Conservation (phyloP, 2,329 filamentous ascomycete species). For the Cladosporium oxysporum region DNA sequence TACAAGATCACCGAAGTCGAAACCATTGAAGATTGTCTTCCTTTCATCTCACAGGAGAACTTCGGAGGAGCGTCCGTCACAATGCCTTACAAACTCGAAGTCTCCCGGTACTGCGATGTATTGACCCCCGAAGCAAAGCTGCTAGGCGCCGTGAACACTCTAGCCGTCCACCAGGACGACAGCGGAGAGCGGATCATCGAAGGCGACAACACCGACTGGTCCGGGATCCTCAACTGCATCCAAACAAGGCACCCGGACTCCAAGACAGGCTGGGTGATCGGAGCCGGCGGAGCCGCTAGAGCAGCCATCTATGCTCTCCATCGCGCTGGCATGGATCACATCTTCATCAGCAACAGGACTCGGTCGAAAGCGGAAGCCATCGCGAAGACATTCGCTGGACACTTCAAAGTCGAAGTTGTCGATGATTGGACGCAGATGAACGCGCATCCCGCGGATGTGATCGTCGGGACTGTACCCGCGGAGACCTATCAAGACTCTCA, state of each 20-base stretch:
- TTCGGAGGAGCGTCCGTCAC: constrained; percentile 8
- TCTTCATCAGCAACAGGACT: constrained; percentile 9
- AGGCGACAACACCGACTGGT: constrained; percentile 17
- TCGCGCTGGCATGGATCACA: background rate
- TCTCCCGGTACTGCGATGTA: background rate
- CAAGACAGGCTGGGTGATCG: background rate
- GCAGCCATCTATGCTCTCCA: constrained; percentile 8
- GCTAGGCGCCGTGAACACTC: background rate
- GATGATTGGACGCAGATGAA: background rate
- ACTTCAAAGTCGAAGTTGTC: background rate
- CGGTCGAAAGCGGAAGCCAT: background rate
- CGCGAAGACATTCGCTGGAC: background rate
- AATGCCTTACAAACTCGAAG: constrained; percentile 7
- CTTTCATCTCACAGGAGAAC: background rate
- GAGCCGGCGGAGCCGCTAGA: background rate
- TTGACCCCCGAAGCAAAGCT: background rate
- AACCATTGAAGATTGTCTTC: background rate
- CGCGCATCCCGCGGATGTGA: background rate
- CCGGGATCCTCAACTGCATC: constrained; percentile 3
- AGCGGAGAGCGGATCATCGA: background rate
- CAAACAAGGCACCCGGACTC: background rate
- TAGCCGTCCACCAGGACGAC: background rate
- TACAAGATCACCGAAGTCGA: constrained; percentile 3
- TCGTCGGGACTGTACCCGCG: constrained; percentile 8
- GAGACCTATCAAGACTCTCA: background rate